Percentiles rank a stretch among this genome's conserved stretches.
Conservation (phyloP, 1,139 yeast genomes). For the Chernovozyma aurita region DNA sequence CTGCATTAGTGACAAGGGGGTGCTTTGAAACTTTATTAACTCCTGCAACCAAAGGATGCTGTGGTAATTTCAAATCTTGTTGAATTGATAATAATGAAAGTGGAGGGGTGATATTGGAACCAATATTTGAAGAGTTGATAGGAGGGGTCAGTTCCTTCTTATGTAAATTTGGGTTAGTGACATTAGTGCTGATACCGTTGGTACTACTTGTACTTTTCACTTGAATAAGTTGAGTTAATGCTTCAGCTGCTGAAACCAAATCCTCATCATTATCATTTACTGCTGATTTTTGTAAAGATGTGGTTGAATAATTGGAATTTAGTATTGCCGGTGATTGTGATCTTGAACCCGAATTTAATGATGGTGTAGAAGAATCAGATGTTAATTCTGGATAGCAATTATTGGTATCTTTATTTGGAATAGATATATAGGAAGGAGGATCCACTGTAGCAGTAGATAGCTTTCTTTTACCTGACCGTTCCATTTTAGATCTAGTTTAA, state of each 20-base stretch:
- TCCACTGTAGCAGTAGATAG: constrained; percentile 2
- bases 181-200: not conserved
- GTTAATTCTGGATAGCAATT: not conserved
- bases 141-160: not conserved
- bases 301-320: not conserved
- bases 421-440: constrained; percentile 2
- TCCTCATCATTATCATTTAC: constrained; percentile 18
- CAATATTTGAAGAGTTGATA: not conserved
- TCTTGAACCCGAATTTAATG: not conserved
- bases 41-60: constrained; percentile 42
- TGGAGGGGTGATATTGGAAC: constrained; percentile 8
- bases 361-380: not conserved
- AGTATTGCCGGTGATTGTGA: not conserved
- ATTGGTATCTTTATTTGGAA: not conserved
- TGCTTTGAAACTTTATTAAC: constrained; percentile 42
- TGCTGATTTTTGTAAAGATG: not conserved
- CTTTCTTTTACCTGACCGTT: constrained; percentile 5
- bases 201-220: too few relatives aligned
- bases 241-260: constrained; percentile 39
- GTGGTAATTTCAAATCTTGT: constrained; percentile 6
- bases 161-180: not conserved
- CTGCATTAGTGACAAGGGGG: constrained; percentile 55
- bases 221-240: constrained; percentile 22
- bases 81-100: not conserved
- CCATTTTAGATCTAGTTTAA: constrained; percentile 1